These are phyloP conservation scores for Davidsoniella eucalypti DNA, from an alignment of 2,329 filamentous ascomycete genomes.

Conservation along the genomic window DNA sequence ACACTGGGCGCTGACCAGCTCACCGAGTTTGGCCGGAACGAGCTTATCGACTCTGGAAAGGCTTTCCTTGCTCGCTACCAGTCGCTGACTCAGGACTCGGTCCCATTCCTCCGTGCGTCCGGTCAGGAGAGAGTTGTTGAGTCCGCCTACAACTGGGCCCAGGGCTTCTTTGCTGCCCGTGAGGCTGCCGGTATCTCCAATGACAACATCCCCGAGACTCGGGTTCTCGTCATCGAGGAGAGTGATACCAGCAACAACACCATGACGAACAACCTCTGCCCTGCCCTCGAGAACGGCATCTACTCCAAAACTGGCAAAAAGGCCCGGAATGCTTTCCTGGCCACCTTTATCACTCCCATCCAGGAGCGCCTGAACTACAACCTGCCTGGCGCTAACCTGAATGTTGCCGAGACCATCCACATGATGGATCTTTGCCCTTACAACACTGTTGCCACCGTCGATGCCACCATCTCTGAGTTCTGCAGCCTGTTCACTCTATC, in stretches of 20 bases:
- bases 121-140: slow-evolving; percentile 54
- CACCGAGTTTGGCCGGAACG: slow-evolving; percentile 46
- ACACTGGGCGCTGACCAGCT: slow-evolving; percentile 52
- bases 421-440: slow-evolving; percentile 87
- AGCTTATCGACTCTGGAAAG: slow-evolving; percentile 58
- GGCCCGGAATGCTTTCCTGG: slow-evolving; percentile 41
- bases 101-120: slow-evolving; percentile 57
- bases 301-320: slow-evolving; percentile 29
- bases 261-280: slow-evolving; percentile 57
- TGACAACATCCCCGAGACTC: slow-evolving; percentile 29
- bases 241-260: slow-evolving; percentile 57
- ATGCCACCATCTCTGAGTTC: slow-evolving; percentile 46
- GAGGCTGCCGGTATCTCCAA: slow-evolving; percentile 21
- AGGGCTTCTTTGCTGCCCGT: slow-evolving; percentile 47
- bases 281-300: slow-evolving; percentile 47
- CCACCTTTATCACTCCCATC: slow-evolving; percentile 50
- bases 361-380: slow-evolving; percentile 51
- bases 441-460: slow-evolving; percentile 50
- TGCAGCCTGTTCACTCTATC: slow-evolving; percentile 55
- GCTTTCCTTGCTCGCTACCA: slow-evolving; percentile 63
- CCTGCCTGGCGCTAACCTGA: slow-evolving; percentile 51
- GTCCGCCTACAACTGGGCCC: slow-evolving; percentile 59
- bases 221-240: slow-evolving; percentile 56
- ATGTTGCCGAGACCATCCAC: slow-evolving; percentile 42
- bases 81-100: slow-evolving; percentile 35